Conservation (phyloP, 768 basidiomycete species). For the Xerocomellus dryophilus region DNA sequence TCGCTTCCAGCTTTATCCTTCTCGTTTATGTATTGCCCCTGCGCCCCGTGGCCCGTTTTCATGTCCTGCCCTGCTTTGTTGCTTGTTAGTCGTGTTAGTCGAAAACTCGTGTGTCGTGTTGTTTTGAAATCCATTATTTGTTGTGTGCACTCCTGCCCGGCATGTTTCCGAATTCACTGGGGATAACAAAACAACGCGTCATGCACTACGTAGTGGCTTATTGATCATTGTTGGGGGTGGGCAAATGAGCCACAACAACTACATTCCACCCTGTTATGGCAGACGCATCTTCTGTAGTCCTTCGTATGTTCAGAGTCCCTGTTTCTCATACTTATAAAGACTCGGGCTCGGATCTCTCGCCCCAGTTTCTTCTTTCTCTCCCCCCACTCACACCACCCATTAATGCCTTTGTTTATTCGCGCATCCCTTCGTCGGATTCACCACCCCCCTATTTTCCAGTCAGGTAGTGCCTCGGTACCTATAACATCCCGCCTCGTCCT, state of each 20-base stretch:
- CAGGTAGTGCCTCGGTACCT: no score
- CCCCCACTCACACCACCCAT: background rate
- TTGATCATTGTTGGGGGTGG: background rate
- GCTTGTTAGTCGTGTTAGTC: background rate
- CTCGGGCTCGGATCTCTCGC: background rate
- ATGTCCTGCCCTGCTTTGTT: background rate
- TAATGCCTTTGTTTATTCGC: background rate
- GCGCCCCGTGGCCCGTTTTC: background rate
- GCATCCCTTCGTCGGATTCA: background rate
- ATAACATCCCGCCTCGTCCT: no score
- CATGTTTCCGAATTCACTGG: no score
- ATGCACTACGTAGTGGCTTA: background rate
- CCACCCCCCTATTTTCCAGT: background rate
- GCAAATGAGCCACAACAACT: background rate
- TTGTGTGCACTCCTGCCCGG: no score
- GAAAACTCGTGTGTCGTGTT: background rate
- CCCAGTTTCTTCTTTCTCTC: background rate
- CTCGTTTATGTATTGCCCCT: background rate
- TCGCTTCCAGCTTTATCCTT: background rate
- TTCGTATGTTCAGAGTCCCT: background rate
- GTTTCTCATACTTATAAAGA: background rate
- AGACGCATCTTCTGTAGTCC: background rate
- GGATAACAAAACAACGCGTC: no score
- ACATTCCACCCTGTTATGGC: background rate
- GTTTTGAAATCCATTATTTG: background rate